phyloP scores from a whole-genome alignment of 2,329 filamentous ascomycete species.

The Byssochlamys sp. region DNA sequence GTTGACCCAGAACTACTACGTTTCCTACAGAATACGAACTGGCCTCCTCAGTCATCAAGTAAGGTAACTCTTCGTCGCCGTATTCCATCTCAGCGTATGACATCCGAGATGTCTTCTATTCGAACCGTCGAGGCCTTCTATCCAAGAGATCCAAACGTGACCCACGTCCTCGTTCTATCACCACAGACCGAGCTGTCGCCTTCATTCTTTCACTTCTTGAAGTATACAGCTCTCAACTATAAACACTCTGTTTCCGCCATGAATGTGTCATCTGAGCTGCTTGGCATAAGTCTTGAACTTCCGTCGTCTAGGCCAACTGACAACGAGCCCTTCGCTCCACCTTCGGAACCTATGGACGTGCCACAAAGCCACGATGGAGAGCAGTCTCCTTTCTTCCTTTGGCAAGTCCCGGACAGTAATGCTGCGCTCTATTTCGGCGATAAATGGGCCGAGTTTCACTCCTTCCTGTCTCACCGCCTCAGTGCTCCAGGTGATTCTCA shows the following conservation, averaged over 20 bases:
- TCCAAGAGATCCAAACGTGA: slow-evolving; percentile 53
- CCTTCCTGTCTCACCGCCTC: slow-evolving; percentile 61
- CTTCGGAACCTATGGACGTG: slow-evolving; percentile 16
- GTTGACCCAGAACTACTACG: slow-evolving; percentile 56
- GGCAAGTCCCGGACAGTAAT: slow-evolving; percentile 75
- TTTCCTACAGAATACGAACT: slow-evolving; percentile 56
- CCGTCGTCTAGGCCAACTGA: slow-evolving; percentile 50
- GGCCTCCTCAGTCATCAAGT: slow-evolving; percentile 49
- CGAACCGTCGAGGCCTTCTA: slow-evolving; percentile 82
- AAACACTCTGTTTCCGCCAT: slow-evolving; percentile 52
- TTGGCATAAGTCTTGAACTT: slow-evolving; percentile 72
- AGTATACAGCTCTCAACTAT: slow-evolving; percentile 68
- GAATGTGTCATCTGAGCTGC: slow-evolving; percentile 45
- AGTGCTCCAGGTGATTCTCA: slow-evolving; percentile 16
- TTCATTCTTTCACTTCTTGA: slow-evolving; percentile 77
- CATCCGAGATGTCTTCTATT: slow-evolving; percentile 60
- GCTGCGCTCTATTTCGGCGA: slow-evolving; percentile 74
- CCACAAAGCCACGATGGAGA: slow-evolving; percentile 11
- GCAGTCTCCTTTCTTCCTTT: slow-evolving; percentile 57
- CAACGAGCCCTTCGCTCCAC: slow-evolving; percentile 44
- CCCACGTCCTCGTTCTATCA: slow-evolving; percentile 76
- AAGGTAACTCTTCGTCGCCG: slow-evolving; percentile 64
- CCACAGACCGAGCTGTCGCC: slow-evolving; percentile 70
- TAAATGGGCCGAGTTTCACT: slow-evolving; percentile 78
- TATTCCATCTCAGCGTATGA: slow-evolving; percentile 51